phyloP scores from a whole-genome alignment of 2,329 filamentous ascomycete genomes.

The Cladorrhinum sp. region DNA sequence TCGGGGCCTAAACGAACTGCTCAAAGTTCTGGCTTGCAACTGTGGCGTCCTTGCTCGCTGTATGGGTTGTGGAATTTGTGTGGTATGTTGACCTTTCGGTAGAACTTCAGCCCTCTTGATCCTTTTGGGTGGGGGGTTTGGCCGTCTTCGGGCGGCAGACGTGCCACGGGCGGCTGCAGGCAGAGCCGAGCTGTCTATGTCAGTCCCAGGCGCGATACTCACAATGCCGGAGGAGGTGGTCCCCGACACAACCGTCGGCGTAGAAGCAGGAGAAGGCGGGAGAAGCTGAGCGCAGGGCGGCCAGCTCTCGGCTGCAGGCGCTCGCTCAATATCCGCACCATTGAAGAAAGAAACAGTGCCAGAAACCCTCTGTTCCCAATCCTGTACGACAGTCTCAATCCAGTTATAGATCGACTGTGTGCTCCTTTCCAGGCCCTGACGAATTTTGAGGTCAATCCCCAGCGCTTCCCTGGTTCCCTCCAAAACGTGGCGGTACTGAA shows the following conservation, averaged over 20 bases:
- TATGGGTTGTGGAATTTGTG: conserved; percentile 24
- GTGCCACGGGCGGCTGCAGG: conserved; percentile 2
- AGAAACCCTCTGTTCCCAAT: conserved; percentile 24
- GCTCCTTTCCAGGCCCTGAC: conserved; percentile 26
- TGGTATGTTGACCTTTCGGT: conserved; percentile 18
- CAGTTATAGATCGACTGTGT: conserved; percentile 25
- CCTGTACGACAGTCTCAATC: conserved; percentile 28
- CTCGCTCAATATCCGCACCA: conserved; percentile 11
- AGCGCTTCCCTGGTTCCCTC: conserved; percentile 16
- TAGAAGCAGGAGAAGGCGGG: conserved; percentile 25
- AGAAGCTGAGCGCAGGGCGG: conserved; percentile 19
- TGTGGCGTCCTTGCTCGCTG: conserved; percentile 23
- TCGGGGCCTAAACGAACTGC: conserved; percentile 7
- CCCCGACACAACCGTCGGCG: conserved; percentile 20
- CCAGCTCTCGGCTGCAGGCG: conserved; percentile 20
- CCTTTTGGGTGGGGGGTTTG: conserved; percentile 21
- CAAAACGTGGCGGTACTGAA: conserved; percentile 26
- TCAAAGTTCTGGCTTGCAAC: conserved; percentile 8
- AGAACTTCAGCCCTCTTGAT: conserved; percentile 21
- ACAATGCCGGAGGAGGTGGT: conserved; percentile 1
- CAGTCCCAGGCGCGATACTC: conserved; percentile 2
- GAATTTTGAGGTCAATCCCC: conserved; percentile 25
- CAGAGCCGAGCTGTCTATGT: conserved; percentile 12
- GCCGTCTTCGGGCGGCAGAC: conserved; percentile 14
- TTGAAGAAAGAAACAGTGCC: conserved; percentile 22